Conservation (phyloP, 495 filamentous ascomycete genomes). For the Aspergillus asperescens region DNA sequence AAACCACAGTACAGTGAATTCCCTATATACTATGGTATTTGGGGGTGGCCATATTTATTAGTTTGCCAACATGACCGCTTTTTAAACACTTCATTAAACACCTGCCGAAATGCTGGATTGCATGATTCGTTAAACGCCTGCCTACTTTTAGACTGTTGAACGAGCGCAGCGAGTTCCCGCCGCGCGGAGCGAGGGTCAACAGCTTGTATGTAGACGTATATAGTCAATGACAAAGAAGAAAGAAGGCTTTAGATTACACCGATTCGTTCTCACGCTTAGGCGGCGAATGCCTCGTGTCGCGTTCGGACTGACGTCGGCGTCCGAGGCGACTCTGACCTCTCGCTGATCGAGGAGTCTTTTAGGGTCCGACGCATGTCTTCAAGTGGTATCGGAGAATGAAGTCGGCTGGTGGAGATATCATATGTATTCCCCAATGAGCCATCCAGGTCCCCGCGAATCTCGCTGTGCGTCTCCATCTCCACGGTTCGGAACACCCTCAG, state of each 20-base stretch:
- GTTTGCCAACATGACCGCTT: too few species aligned
- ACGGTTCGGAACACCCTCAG: constrained; percentile 22
- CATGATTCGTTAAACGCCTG: too few species aligned
- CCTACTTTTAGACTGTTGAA: too few species aligned
- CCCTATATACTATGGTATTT: too few species aligned
- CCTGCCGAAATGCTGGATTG: too few species aligned
- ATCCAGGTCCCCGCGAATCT: neutral
- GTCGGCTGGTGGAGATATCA: constrained; percentile 3
- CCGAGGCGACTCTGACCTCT: neutral
- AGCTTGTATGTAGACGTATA: too few species aligned
- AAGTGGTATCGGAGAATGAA: neutral
- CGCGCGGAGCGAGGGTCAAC: too few species aligned
- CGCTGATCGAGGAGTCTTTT: neutral
- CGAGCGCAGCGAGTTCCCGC: too few species aligned
- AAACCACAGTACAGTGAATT: too few species aligned
- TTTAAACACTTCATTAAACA: too few species aligned
- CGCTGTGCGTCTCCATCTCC: constrained; percentile 3
- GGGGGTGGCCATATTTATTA: too few species aligned
- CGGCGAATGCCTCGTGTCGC: neutral
- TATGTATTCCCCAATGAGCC: neutral
- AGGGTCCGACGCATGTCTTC: neutral
- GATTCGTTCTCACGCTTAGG: neutral
- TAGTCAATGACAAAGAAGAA: neutral
- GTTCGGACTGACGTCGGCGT: neutral
- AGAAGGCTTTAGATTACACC: neutral